These are phyloP conservation scores for Backusella westeae DNA, from an alignment of 192 early-diverging fungal genomes.

Conservation along the genomic window DNA sequence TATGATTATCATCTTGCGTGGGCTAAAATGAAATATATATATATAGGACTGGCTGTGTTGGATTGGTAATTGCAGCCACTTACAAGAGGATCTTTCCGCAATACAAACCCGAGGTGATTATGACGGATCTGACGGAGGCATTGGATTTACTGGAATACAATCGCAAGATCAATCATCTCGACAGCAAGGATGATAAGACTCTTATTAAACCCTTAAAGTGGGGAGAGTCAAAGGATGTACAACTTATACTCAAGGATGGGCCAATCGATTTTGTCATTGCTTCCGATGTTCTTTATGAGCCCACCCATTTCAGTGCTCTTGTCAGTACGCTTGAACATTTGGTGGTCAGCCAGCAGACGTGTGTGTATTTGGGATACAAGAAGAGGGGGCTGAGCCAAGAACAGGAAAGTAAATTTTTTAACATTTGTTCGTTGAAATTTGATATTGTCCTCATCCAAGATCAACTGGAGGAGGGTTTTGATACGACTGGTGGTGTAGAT, in stretches of 20 bases:
- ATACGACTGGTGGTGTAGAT: background rate
- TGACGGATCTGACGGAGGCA: constrained; percentile 44
- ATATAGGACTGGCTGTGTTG: constrained; percentile 19
- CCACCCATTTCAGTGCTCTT: constrained; percentile 14
- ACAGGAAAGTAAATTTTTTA: constrained; percentile 33
- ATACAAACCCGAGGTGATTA: background rate
- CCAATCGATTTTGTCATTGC: constrained; percentile 42
- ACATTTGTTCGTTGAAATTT: background rate
- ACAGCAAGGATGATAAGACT: background rate
- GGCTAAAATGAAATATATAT: background rate
- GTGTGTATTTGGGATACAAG: constrained; percentile 43
- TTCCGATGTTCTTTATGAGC: constrained; percentile 46
- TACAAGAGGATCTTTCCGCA: background rate
- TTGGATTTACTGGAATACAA: constrained; percentile 35
- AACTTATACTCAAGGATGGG: background rate
- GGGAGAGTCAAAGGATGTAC: background rate
- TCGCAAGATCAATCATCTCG: constrained; percentile 18
- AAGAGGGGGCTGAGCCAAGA: constrained; percentile 20
- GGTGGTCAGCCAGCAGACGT: constrained; percentile 16
- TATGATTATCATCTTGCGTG: background rate
- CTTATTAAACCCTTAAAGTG: constrained; percentile 24
- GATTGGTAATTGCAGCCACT: background rate
- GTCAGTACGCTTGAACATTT: constrained; percentile 34
- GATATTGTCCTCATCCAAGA: background rate
- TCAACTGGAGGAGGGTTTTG: background rate